Conservation (phyloP, 2,329 filamentous ascomycete genomes). For the Paraphaeosphaeria minitans region DNA sequence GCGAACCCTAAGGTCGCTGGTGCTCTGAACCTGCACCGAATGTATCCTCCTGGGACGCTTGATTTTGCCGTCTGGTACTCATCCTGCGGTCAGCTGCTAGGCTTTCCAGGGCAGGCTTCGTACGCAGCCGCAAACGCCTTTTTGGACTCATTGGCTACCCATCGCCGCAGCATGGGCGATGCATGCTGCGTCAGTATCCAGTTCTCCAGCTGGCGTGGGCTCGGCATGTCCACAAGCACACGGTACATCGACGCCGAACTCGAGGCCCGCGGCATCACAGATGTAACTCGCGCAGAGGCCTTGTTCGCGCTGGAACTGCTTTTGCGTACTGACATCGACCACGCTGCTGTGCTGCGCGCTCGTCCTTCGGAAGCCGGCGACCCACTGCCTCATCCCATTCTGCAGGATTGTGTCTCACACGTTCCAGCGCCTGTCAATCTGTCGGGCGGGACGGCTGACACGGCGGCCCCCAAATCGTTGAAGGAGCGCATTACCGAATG, state of each 20-base stretch:
- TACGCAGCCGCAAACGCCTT: slow-evolving; percentile 39
- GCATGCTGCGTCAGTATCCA: slow-evolving; percentile 49
- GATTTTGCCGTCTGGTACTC: slow-evolving; percentile 34
- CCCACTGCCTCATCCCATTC: slow-evolving; percentile 20
- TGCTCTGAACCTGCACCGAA: slow-evolving; percentile 29
- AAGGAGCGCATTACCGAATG: slow-evolving; percentile 38
- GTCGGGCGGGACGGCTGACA: not conserved
- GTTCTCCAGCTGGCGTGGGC: slow-evolving; percentile 50
- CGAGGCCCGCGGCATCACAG: slow-evolving; percentile 49
- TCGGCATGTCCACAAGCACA: slow-evolving; percentile 47
- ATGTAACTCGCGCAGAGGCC: slow-evolving; percentile 48
- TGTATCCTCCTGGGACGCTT: slow-evolving; percentile 30
- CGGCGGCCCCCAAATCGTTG: not conserved
- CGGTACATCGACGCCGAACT: slow-evolving; percentile 50
- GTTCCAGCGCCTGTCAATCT: not conserved
- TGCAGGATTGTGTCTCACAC: slow-evolving; percentile 16
- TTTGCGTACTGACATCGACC: slow-evolving; percentile 41
- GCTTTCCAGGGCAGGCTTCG: slow-evolving; percentile 25
- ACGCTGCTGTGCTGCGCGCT: slow-evolving; percentile 46
- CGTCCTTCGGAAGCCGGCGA: slow-evolving; percentile 40
- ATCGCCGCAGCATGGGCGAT: slow-evolving; percentile 43
- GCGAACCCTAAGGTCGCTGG: slow-evolving; percentile 38
- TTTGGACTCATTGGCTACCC: slow-evolving; percentile 30
- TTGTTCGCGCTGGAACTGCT: slow-evolving; percentile 51
- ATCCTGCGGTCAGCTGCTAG: slow-evolving; percentile 28